Evolutionary conservation across 257 asterid species (phyloP).

Genomic region (Prunella vulgaris): DNA sequence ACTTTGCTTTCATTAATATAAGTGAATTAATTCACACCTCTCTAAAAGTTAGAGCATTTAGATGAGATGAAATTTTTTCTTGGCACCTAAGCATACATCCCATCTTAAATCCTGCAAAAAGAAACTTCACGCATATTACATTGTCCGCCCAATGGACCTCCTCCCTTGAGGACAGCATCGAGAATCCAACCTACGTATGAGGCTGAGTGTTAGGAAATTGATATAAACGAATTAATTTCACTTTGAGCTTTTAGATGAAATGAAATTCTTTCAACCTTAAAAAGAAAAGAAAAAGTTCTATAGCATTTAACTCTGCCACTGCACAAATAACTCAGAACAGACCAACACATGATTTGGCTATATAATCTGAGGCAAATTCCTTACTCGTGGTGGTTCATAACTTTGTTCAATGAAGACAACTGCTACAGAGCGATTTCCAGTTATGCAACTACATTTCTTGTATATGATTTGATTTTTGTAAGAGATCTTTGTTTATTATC

Average conservation of each 20-base stretch:
- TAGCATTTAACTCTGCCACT: slow-evolving; percentile 2
- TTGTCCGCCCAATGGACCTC: background rate
- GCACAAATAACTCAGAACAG: background rate
- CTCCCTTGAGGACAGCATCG: background rate
- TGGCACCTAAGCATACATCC: no score
- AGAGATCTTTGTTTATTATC: slow-evolving; percentile 1
- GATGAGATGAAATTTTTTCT: background rate
- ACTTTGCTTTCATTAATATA: no score
- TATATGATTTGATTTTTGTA: background rate
- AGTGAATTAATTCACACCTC: background rate
- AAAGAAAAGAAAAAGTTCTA: background rate
- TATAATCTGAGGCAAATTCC: slow-evolving; percentile 13
- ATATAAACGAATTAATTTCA: background rate
- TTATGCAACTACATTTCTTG: slow-evolving; percentile 7
- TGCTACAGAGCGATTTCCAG: slow-evolving; percentile 3
- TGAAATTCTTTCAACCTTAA: background rate
- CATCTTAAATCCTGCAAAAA: background rate
- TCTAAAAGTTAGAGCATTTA: no score
- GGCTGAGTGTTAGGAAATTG: background rate
- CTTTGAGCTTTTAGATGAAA: background rate
- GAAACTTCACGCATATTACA: background rate
- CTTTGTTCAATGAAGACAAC: slow-evolving; percentile 1
- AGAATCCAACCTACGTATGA: background rate
- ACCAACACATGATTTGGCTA: background rate
- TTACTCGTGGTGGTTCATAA: background rate